Evolutionary conservation across 495 filamentous ascomycete species (phyloP).

Genomic region (Tuber borchii): DNA sequence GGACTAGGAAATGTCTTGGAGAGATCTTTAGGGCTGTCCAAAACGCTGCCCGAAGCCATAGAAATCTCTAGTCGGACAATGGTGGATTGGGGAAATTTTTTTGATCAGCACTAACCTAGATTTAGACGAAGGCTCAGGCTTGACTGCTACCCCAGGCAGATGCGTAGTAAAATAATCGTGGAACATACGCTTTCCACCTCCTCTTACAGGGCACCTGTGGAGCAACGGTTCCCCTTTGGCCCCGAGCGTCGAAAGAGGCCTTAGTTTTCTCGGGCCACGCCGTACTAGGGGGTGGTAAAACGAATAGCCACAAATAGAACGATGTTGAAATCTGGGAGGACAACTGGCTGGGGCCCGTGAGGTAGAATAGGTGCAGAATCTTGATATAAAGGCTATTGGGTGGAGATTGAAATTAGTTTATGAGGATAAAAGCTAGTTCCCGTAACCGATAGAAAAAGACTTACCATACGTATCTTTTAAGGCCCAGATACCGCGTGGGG

Average conservation of each 20-base stretch:
- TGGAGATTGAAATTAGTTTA: not conserved
- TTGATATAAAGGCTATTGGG: constrained; percentile 28
- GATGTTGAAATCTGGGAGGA: not conserved
- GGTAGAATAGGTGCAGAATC: constrained; percentile 18
- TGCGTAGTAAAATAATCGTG: constrained; percentile 97
- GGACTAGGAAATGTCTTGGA: not conserved
- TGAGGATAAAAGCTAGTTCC: not conserved
- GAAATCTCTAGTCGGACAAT: not conserved
- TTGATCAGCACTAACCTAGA: not conserved
- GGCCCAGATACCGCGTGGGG: constrained; percentile 8
- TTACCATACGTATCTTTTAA: constrained; percentile 28
- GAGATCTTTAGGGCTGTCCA: not conserved
- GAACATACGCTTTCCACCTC: constrained; percentile 53
- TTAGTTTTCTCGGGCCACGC: not conserved
- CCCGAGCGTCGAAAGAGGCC: not conserved
- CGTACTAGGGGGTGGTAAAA: not conserved
- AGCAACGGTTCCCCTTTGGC: not conserved
- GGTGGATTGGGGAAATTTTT: not conserved
- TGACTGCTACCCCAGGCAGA: constrained; percentile 82
- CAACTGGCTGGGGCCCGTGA: not conserved
- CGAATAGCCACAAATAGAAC: not conserved
- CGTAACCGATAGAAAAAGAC: constrained; percentile 3
- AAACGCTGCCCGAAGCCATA: not conserved
- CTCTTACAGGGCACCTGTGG: not conserved
- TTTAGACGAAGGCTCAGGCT: not conserved